Evolutionary conservation across 1,139 yeast genomes (phyloP).

Genomic region (Dujonia santamariae): DNA sequence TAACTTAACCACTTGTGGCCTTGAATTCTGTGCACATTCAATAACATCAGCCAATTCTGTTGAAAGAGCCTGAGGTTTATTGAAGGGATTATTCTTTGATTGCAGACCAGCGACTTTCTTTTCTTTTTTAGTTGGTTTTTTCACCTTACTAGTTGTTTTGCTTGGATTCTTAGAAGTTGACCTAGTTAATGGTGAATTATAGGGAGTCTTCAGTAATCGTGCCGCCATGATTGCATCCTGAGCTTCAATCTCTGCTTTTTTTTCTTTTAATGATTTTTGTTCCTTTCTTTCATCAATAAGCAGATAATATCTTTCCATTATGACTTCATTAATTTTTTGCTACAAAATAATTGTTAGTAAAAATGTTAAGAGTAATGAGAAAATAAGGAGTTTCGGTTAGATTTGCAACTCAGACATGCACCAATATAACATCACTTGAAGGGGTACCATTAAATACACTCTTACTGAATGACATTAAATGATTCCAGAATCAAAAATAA

Average conservation of each 20-base stretch:
- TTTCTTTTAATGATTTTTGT: conserved; percentile 22
- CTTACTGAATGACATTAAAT: too few species aligned
- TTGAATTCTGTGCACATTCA: conserved; percentile 41
- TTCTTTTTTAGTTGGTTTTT: conserved; percentile 7
- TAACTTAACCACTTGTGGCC: conserved; percentile 71
- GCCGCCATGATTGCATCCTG: conserved; percentile 48
- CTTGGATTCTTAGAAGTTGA: conserved; percentile 8
- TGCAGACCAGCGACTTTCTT: conserved; percentile 9
- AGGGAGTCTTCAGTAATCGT: conserved; percentile 37
- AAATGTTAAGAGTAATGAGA: not conserved
- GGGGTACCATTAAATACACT: too few species aligned
- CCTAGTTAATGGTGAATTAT: conserved; percentile 19
- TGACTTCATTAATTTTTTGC: conserved; percentile 58
- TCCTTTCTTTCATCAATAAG: conserved; percentile 39
- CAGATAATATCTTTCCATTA: conserved; percentile 56
- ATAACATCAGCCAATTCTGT: conserved; percentile 46
- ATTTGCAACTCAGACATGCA: too few species aligned
- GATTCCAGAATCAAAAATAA: too few species aligned
- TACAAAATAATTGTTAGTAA: conserved; percentile 20
- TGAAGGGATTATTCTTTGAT: conserved; percentile 30
- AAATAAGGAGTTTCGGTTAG: too few species aligned
- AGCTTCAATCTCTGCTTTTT: conserved; percentile 30
- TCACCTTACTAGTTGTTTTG: conserved; percentile 6
- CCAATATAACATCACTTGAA: too few species aligned
- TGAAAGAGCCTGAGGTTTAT: conserved; percentile 43